Conservation (phyloP, 2,329 filamentous ascomycete genomes). For the Colletotrichum camelliae region DNA sequence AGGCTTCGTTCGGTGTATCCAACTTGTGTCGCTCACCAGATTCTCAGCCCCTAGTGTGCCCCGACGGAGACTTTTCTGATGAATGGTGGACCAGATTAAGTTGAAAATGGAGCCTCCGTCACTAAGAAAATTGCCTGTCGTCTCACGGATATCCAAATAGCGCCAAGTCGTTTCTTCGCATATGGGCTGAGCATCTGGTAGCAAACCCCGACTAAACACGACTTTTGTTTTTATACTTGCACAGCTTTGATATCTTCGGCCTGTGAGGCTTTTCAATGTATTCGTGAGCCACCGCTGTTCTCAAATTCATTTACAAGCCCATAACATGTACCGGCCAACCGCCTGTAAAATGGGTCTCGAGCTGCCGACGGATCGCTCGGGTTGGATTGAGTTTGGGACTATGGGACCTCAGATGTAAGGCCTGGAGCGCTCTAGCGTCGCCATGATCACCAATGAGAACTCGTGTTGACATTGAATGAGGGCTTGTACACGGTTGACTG, state of each 20-base stretch:
- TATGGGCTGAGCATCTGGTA: not conserved
- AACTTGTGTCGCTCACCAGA: not conserved
- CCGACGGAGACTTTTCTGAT: not conserved
- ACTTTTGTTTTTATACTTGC: not conserved
- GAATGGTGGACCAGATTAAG: accelerated
- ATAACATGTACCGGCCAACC: not conserved
- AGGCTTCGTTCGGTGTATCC: not conserved
- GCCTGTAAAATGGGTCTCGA: not conserved
- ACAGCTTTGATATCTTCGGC: not conserved
- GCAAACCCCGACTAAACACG: not conserved
- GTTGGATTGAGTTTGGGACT: not conserved
- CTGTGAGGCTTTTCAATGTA: not conserved
- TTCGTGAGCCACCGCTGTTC: accelerated
- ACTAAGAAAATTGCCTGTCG: accelerated
- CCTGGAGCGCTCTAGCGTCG: not conserved
- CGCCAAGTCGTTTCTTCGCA: not conserved
- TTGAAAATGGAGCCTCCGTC: not conserved
- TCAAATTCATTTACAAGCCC: not conserved
- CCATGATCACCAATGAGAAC: not conserved
- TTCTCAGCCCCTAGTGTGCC: not conserved
- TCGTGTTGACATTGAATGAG: not conserved
- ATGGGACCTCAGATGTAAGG: not conserved
- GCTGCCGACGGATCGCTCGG: not conserved
- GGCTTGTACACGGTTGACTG: not conserved
- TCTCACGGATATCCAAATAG: not conserved